A percentile compares a stretch with the other conserved stretches of the same genome.
Conservation (phyloP, 129 eudicot genomes). For the Artemisia annua region DNA sequence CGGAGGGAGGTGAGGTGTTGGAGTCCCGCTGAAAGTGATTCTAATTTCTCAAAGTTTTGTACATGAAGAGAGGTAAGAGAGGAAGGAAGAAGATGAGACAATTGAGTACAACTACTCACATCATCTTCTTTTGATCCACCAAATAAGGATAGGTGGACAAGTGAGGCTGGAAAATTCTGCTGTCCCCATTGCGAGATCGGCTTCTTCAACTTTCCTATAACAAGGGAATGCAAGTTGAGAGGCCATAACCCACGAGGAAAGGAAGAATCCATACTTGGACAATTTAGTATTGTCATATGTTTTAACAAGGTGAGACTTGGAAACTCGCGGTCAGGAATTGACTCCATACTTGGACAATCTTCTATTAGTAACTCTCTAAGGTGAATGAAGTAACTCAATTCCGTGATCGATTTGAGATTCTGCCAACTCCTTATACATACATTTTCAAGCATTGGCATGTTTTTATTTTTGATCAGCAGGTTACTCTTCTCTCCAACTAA, state of each 20-base stretch:
- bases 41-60: conserved; percentile 8
- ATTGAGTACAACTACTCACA: conserved; percentile 16
- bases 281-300: neutral
- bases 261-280: conserved; percentile 23
- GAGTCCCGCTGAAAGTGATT: conserved; percentile 10
- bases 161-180: conserved; percentile 25
- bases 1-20: conserved; percentile 22
- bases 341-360: conserved; percentile 8
- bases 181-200: conserved; percentile 17
- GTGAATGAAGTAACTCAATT: neutral
- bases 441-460: neutral
- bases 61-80: conserved; percentile 19
- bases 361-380: neutral
- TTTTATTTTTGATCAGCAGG: neutral
- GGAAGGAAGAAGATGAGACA: conserved; percentile 22
- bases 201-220: conserved; percentile 14
- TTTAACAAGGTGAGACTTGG: conserved; percentile 3
- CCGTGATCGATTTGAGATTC: conserved; percentile 15
- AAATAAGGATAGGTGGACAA: neutral
- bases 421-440: neutral
- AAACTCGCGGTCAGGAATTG: conserved; percentile 26
- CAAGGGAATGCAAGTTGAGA: conserved; percentile 13
- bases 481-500: neutral
- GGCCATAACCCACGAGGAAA: conserved; percentile 36
- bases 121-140: conserved; percentile 4